Base-by-base conservation (phyloP, 345 rosid genomes). In the Citrus cavaleriei region DNA sequence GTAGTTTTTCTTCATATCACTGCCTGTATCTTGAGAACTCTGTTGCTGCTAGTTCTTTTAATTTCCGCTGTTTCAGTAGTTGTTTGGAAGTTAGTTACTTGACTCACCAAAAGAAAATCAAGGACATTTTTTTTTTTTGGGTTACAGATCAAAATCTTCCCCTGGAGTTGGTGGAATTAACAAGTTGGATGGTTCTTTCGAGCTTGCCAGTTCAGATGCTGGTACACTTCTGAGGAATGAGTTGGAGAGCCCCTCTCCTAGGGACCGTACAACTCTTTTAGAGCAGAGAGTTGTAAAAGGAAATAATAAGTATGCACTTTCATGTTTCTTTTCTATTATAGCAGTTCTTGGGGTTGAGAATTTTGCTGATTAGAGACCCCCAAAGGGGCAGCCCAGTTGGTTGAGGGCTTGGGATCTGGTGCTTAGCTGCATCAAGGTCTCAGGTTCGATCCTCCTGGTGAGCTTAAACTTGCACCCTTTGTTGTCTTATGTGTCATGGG, bases 81-180 rank as follows among this genome's bases (percentile, higher is more conserved):
- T 73, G 76, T 35, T 58, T 0, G 5, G 32, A 32, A 71, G 14
- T 28, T 27, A 32, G 65, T 34, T 61, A 19, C 46, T 61, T 61
- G 38, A 16, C 30, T 61, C 7, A 5, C 37, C 28, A 35, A 34
- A 6, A 35, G 65, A 63, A 12, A 54, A 51, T 46, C 13, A 12
- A 42, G 10, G 3, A 3, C 54, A 28, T 16, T 75, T 37, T 67
- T 77, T n/a, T n/a, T 72, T 77, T 57, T n/a, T 65, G 72, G 49
- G 71, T 75, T 84, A 64, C 92, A 96, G 99, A 80, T 88, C 91
- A 37, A 94, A 93, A 80, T 84, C 91, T 73, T 93, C 95, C 10
- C 74, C 83, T 16, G 94, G 92, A 76, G 81, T 78, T 81, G 58
- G 79, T 85, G 95, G 92, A 70, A 83, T 87, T 65, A 93, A 83